A percentile compares a stretch with the other conserved stretches of the same genome.
These are phyloP conservation scores for Naganishia liquefaciens DNA, from an alignment of 1,284 basidiomycete species.

Conservation along the genomic window DNA sequence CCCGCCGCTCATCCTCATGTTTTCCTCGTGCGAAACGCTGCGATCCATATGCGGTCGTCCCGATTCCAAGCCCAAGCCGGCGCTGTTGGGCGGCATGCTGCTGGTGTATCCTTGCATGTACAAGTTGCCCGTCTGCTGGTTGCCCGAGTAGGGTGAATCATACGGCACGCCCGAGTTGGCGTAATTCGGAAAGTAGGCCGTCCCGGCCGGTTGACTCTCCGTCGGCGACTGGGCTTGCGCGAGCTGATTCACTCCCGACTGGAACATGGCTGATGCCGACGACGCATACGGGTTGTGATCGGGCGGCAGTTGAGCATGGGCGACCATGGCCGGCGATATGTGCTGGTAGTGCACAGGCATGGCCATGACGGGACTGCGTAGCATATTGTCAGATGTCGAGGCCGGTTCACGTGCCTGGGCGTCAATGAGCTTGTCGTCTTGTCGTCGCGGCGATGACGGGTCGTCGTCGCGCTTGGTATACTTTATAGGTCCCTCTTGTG, in stretches of 20 bases:
- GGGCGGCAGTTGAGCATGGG: slow-evolving; percentile 6
- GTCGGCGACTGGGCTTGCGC: slow-evolving; percentile 5
- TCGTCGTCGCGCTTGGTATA: slow-evolving; percentile 1
- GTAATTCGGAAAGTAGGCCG: slow-evolving; percentile 14
- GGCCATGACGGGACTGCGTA: slow-evolving; percentile 22
- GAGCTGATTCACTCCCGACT: slow-evolving; percentile 17
- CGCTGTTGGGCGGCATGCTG: slow-evolving; percentile 18
- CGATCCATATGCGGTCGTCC: slow-evolving; percentile 22
- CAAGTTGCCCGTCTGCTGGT: slow-evolving; percentile 24
- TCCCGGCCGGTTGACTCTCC: slow-evolving; percentile 9
- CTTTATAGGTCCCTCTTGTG: slow-evolving; percentile 12
- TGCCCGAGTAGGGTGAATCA: slow-evolving; percentile 15
- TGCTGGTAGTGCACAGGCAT: slow-evolving; percentile 27
- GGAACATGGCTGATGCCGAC: slow-evolving; percentile 26
- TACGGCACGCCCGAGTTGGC: slow-evolving; percentile 12
- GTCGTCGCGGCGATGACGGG: neutral
- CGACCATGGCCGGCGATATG: slow-evolving; percentile 26
- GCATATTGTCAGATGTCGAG: slow-evolving; percentile 18
- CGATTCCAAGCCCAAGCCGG: slow-evolving; percentile 16
- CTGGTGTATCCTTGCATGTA: slow-evolving; percentile 25
- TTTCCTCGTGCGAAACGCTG: slow-evolving; percentile 22
- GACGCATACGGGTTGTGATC: slow-evolving; percentile 24
- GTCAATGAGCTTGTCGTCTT: neutral
- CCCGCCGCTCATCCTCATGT: slow-evolving; percentile 18
- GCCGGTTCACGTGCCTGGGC: neutral